Percentiles rank a stretch among this genome's conserved stretches.
Evolutionary conservation across 2,329 filamentous ascomycete genomes (phyloP).

Genomic region (Tolypocladium inflatum): DNA sequence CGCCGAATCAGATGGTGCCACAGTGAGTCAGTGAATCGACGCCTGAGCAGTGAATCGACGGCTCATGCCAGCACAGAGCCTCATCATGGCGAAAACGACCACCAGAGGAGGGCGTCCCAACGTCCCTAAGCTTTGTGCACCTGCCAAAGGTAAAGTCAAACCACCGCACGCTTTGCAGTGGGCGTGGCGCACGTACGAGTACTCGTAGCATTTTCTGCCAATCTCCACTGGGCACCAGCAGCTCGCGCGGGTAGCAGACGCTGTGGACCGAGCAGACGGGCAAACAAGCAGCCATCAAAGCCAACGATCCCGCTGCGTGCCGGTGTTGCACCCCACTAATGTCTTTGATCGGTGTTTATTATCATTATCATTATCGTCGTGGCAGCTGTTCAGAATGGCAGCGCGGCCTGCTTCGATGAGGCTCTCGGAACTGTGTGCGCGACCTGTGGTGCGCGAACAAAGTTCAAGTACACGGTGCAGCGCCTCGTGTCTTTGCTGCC

Average conservation of each 20-base stretch:
- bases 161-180: not conserved
- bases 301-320: too few relatives aligned
- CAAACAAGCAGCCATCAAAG: not conserved
- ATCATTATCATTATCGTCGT: too few relatives aligned
- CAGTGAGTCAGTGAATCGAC: not conserved
- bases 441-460: not conserved
- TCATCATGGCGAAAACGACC: not conserved
- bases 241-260: not conserved
- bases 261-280: not conserved
- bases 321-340: too few relatives aligned
- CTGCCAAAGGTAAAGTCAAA: not conserved
- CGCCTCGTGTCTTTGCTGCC: not conserved
- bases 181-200: not conserved
- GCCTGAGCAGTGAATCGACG: too few relatives aligned
- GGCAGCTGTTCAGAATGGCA: not conserved
- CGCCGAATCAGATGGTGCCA: not conserved
- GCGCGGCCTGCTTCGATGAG: not conserved
- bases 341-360: too few relatives aligned
- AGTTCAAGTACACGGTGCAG: not conserved
- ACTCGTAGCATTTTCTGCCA: not conserved
- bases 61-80: not conserved
- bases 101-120: not conserved
- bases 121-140: not conserved
- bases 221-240: not conserved
- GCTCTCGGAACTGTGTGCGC: not conserved